Percentiles rank a stretch among this genome's conserved stretches.
phyloP scores from a whole-genome alignment of 768 basidiomycete species.

The Tephrocybe sp. region DNA sequence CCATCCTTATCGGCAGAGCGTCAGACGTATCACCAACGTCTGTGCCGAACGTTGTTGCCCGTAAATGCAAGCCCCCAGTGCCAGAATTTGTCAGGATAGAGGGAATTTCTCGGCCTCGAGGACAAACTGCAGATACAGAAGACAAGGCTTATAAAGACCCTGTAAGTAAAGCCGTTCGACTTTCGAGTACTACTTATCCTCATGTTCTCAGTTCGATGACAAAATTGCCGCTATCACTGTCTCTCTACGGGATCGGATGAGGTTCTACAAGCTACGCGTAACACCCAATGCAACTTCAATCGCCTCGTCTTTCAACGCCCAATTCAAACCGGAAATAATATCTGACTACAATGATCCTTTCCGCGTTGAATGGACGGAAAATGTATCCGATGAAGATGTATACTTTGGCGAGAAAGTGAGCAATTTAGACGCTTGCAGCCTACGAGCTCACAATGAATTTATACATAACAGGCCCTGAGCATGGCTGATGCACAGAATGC shows the following conservation, averaged over 20 bases:
- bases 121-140: constrained; percentile 23
- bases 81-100: constrained; percentile 44
- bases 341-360: constrained; percentile 83
- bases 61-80: constrained; percentile 50
- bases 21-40: constrained; percentile 72
- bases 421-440: neutral
- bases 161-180: constrained; percentile 41
- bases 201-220: constrained; percentile 57
- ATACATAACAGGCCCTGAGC: constrained; percentile 64
- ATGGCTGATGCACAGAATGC: constrained; percentile 67
- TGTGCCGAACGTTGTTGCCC: constrained; percentile 73
- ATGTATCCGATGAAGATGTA: constrained; percentile 45
- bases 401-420: constrained; percentile 72
- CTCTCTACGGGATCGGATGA: constrained; percentile 80
- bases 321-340: constrained; percentile 84
- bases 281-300: constrained; percentile 70
- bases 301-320: constrained; percentile 78
- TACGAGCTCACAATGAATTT: neutral
- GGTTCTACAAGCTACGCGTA: constrained; percentile 79
- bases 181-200: neutral
- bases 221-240: constrained; percentile 72
- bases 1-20: constrained; percentile 71
- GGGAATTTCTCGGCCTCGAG: constrained; percentile 54
- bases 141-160: constrained; percentile 45
- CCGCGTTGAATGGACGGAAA: constrained; percentile 80